phyloP scores from a whole-genome alignment of 306 rosid genomes.

The Vigna mungo region DNA sequence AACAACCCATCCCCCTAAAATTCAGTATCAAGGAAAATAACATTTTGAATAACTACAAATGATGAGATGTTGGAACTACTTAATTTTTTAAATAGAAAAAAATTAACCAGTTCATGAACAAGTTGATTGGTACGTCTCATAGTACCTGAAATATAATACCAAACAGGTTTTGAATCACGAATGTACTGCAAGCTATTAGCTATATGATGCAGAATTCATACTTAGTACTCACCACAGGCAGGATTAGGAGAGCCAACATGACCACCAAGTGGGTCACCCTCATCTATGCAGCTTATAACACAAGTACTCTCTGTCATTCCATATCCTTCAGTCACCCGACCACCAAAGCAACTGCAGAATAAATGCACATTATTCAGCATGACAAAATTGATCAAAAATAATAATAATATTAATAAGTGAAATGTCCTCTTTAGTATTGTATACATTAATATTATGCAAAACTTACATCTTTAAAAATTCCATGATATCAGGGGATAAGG shows the following conservation, averaged over 20 bases:
- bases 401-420: not conserved
- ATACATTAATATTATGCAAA: conserved; percentile 31
- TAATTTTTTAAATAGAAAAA: not conserved
- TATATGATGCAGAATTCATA: conserved; percentile 33
- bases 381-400: not conserved
- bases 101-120: conserved; percentile 25
- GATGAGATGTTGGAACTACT: conserved; percentile 31
- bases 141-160: conserved; percentile 16
- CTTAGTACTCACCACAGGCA: conserved; percentile 85
- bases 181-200: conserved; percentile 13
- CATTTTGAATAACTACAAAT: conserved; percentile 15
- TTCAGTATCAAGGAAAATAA: conserved; percentile 12
- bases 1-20: not conserved
- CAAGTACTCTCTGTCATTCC: conserved; percentile 99
- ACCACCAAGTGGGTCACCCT: conserved; percentile 69
- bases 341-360: conserved; percentile 84
- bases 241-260: conserved; percentile 96
- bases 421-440: conserved; percentile 27
- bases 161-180: conserved; percentile 4
- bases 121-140: conserved; percentile 20
- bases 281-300: conserved; percentile 75
- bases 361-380: conserved; percentile 39
- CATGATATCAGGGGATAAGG: conserved; percentile 95
- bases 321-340: conserved; percentile 85
- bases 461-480: conserved; percentile 94